phyloP scores from a whole-genome alignment of 2,329 filamentous ascomycete genomes.

The Trichophyton mentagrophytes region DNA sequence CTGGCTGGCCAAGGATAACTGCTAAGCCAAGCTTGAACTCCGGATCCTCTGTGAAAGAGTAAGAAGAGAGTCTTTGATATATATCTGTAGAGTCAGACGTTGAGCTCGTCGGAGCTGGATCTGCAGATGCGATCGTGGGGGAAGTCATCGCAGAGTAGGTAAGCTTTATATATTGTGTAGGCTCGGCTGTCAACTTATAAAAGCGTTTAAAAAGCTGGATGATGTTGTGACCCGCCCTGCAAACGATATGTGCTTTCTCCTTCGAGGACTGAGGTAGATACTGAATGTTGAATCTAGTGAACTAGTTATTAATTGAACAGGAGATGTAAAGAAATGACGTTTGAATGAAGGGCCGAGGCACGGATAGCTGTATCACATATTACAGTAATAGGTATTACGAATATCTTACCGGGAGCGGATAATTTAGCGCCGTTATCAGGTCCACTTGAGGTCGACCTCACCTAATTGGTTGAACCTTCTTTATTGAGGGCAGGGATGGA shows the following conservation, averaged over 20 bases:
- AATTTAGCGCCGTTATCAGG: not conserved
- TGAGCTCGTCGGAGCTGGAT: not conserved
- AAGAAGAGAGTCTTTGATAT: slow-evolving; percentile 26
- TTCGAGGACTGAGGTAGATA: not conserved
- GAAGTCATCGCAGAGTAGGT: not conserved
- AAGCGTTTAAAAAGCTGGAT: not conserved
- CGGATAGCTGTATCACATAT: not conserved
- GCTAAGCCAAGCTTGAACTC: slow-evolving; percentile 39
- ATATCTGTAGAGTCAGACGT: not conserved
- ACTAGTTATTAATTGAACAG: not conserved
- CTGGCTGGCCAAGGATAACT: slow-evolving; percentile 33
- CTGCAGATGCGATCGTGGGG: not conserved
- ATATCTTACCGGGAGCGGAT: not conserved
- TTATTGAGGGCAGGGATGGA: too few species aligned
- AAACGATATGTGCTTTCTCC: not conserved
- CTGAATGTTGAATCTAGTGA: not conserved
- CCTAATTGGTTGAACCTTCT: too few species aligned
- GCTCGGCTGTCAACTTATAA: not conserved
- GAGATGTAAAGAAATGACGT: not conserved
- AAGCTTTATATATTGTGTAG: not conserved
- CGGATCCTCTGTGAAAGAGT: slow-evolving; percentile 30
- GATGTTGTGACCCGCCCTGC: not conserved
- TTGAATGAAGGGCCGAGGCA: not conserved
- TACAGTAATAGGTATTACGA: not conserved
- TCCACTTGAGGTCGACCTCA: too few species aligned